Evolutionary conservation across 495 filamentous ascomycete genomes (phyloP), one percentile per base, ranked within the genome.

Genomic region (Halenospora varia): DNA sequence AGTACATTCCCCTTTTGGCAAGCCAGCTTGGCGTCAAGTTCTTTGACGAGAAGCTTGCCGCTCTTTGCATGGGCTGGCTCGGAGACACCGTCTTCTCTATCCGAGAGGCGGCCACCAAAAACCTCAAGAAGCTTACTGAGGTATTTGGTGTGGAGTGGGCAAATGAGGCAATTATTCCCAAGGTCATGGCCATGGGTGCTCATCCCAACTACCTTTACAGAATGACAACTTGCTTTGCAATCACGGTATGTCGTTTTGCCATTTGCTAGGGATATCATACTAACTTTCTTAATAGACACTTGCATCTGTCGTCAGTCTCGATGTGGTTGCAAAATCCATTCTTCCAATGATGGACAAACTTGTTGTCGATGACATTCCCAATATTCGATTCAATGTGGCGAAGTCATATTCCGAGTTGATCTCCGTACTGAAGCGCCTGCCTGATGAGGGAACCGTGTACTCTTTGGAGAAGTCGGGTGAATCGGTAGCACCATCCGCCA

Each of bases 41-140:
- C 79, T 98, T 98, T 72, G 92, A 98, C 68, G 92, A 98, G 70
- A 94, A 97, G 73, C 82, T 98, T 42, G 91, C 89, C 63, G 86
- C 85, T 53, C 83, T 98, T 19, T 98, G 94, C 79, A 98, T 98
- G 94, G 88, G 89, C 57, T 98, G 94, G 94, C 81, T 98, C n/a
- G 95, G 95, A 23, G 94, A 98, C 66, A 97, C 94, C 1, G 94
- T 98, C 60, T 98, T 96, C 76, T 96, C 92, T 10, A 98, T 98
- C 66, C 85, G 94, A 57, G 94, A 98, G 72, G 94, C 94, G 20
- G 94, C 93, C 22, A 98, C 94, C 23, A 89, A 92, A 66, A 98
- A 98, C 71, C 73, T 98, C 53, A 96, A 93, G 80, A 97, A 97
- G 78, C 81, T 98, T 39, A 98, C 94, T 11, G 95, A 97, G 71